Base-by-base conservation (phyloP, 2,329 filamentous ascomycete species). In the Lasiodiplodia citricola region DNA sequence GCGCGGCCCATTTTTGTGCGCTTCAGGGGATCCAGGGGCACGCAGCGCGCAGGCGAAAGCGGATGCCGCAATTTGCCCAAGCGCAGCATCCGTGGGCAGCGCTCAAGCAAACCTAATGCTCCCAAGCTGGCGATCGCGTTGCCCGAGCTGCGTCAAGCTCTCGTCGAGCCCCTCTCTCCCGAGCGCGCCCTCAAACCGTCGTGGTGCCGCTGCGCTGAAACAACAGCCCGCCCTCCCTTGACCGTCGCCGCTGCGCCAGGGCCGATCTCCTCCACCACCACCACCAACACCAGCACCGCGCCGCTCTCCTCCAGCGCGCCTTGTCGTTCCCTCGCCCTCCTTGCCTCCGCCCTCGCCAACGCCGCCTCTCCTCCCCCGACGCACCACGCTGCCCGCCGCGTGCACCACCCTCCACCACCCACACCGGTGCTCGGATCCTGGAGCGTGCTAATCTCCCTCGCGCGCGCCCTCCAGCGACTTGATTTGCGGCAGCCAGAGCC, bases 1-100 rank as follows among this genome's bases (percentile, higher is more conserved):
- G 58, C 58, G 57, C 38, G 57, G 58, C 25, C 44, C 60, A 64
- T 64, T 64, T 64, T 64, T 64, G 60, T 64, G 35, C 55, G 63
- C 63, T 52, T 52, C 63, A 56, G 63, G 55, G 50, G 63, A 51
- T 52, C 63, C 63, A 56, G 63, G 55, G 50, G 58, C 58, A 63
- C 58, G 58, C 58, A 63, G 58, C 58, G 56, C 56, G 60, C 60
- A 64, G 60, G 60, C 60, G 60, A 66, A 44, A 66, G 63, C 63
- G 63, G 63, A 66, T 66, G 63, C 63, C 60, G 60, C 60, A 66
- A 55, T 66, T 66, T 66, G 63, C 63, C 63, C 50, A 66, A 66
- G 63, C 63, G 63, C 52, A 44, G 63, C 51, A 37, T 66, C 50
- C 51, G 60, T 64, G 60, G 58, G 58, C 58, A 47, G 41, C 58